Conservation (phyloP, 345 rosid genomes). For the Brassica rapa region DNA sequence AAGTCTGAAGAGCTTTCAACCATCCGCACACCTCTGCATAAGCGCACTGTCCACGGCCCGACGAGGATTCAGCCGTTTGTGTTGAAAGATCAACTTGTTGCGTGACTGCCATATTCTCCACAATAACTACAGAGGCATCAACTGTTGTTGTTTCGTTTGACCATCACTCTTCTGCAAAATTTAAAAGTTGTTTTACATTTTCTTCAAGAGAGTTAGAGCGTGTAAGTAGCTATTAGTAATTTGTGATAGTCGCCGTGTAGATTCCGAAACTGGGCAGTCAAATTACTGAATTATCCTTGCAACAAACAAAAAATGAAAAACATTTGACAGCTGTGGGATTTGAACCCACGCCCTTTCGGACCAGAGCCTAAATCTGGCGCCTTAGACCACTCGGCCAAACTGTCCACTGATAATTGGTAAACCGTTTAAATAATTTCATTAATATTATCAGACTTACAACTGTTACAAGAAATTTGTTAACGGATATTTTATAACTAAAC, state of each 20-base stretch:
- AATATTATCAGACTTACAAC: no score
- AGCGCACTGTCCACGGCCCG: not conserved
- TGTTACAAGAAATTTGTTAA: no score
- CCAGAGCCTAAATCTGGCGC: conserved; percentile 99
- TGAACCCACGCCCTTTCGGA: conserved; percentile 99
- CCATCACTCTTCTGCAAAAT: not conserved
- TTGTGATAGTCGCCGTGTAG: not conserved
- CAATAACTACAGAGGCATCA: not conserved
- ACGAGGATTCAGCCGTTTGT: not conserved
- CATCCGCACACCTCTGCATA: not conserved
- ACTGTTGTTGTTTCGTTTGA: not conserved
- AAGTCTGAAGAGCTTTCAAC: not conserved
- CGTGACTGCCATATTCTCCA: not conserved
- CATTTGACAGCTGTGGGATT: conserved; percentile 89
- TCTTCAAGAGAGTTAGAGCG: not conserved
- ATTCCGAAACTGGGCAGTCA: not conserved
- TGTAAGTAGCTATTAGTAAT: not conserved
- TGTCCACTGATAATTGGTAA: conserved; percentile 11
- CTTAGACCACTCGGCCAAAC: conserved; percentile 99
- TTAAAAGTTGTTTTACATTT: not conserved
- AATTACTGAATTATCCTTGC: not conserved
- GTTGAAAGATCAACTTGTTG: not conserved
- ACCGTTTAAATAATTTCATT: no score
- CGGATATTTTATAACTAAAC: not conserved
- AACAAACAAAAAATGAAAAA: not conserved